Percentiles rank a stretch among this genome's conserved stretches.
These are phyloP conservation scores for Diaporthe citrichinensis DNA, from an alignment of 2,329 filamentous ascomycete genomes.

Conservation along the genomic window DNA sequence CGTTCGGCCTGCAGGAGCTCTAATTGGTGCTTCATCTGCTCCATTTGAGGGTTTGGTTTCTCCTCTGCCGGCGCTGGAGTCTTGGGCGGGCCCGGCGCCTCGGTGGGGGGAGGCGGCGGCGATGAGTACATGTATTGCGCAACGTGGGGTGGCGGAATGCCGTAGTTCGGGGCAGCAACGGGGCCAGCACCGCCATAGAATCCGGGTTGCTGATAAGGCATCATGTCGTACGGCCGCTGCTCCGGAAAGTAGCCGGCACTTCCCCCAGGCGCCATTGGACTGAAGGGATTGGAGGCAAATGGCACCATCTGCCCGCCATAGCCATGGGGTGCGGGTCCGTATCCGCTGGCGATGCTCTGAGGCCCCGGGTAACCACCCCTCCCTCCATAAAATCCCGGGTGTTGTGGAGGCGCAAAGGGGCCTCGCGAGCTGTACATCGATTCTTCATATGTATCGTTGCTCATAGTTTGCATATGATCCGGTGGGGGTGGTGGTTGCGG, in stretches of 20 bases:
- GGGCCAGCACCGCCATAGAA: slow-evolving; percentile 51
- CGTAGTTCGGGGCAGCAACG: slow-evolving; percentile 43
- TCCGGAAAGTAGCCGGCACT: slow-evolving; percentile 59
- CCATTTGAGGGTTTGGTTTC: slow-evolving; percentile 67
- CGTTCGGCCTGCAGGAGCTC: slow-evolving; percentile 63
- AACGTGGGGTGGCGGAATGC: slow-evolving; percentile 52
- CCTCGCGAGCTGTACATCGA: slow-evolving; percentile 51
- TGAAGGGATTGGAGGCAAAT: slow-evolving; percentile 62
- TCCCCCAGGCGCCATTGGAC: slow-evolving; percentile 54
- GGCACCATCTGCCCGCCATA: slow-evolving; percentile 63
- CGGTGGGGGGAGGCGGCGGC: slow-evolving; percentile 59
- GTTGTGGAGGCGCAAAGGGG: slow-evolving; percentile 50
- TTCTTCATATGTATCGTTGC: slow-evolving; percentile 76
- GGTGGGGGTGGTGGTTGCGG: slow-evolving; percentile 60
- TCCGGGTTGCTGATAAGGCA: slow-evolving; percentile 61
- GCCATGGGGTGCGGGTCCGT: slow-evolving; percentile 53
- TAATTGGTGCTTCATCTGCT: slow-evolving; percentile 73
- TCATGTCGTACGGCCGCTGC: slow-evolving; percentile 62
- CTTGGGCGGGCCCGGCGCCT: slow-evolving; percentile 56
- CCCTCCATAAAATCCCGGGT: slow-evolving; percentile 50
- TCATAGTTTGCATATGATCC: slow-evolving; percentile 57
- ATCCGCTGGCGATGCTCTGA: slow-evolving; percentile 64
- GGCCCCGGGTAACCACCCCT: slow-evolving; percentile 53
- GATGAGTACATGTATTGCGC: slow-evolving; percentile 56
- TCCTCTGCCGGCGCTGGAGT: slow-evolving; percentile 56